Evolutionary conservation across 805 yeast species (phyloP), one percentile per base, ranked within the genome.

Genomic region (Wickerhamomyces silvicola): DNA sequence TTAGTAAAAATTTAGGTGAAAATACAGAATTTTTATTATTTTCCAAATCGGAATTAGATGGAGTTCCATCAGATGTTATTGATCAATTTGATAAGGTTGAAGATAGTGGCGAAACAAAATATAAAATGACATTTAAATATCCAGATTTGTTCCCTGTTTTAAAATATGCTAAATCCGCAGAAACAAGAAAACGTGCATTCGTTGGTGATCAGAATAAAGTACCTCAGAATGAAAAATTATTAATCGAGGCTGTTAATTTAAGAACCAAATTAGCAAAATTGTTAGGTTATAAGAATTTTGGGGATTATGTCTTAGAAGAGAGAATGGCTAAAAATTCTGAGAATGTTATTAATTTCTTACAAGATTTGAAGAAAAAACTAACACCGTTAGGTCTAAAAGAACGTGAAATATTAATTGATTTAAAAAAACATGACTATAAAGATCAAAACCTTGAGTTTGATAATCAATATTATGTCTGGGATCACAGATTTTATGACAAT

Each of bases 101-200:
- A 22, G 59, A 57, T 9, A 68, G 61, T 14, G 66, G 59, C 12
- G 16, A n/a, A 5, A 35, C 26, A 4, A 55, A 53, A 39, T 63
- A 54, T 43, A 79, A 79, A 50, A 80, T 85, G 66, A 80, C 92
- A 3, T 82, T 73, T 62, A 83, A 85, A 55, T 81, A 81, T 48
- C 92, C 94, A 1, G 94, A 84, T 50, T 56, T 80, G 29, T 62
- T 79, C 39, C 94, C 94, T 2, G 80, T 81, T n/a, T 56, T 82
- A 55, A 81, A 81, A 52, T 76, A 76, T 54, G 88, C 94, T 26
- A 64, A 67, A 35, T 59, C 59, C 41, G 68, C 76, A 26, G 70
- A 69, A 14, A 81, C 92, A 3, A 72, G 95, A 59, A 76, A 72
- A 48, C 50, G 56, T 10, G 85, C 86, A 2, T 79, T 66, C 44